Conservation (phyloP, 805 yeast genomes). For the Kluyveromyces lactis region DNA sequence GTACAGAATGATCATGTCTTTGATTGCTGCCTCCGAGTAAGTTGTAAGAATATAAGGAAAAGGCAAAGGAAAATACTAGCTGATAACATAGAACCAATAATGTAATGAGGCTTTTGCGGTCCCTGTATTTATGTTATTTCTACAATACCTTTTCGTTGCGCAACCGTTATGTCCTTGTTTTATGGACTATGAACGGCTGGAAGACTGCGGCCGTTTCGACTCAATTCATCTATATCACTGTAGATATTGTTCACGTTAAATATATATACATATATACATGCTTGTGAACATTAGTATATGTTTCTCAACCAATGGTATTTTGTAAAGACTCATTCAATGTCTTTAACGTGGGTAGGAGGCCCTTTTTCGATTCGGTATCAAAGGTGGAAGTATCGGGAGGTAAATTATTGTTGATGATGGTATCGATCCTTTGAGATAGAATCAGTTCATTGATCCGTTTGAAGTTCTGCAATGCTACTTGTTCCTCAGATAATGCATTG, state of each 20-base stretch:
- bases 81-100: too few relatives aligned
- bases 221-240: neutral
- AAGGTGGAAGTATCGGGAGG: neutral
- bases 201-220: too few relatives aligned
- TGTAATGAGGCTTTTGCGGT: too few relatives aligned
- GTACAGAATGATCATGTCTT: constrained; percentile 91
- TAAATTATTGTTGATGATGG: too few relatives aligned
- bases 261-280: constrained; percentile 7
- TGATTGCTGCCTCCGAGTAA: constrained; percentile 50
- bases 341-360: constrained; percentile 12
- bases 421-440: neutral
- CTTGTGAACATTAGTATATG: neutral
- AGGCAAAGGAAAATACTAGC: too few relatives aligned
- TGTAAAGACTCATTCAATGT: constrained; percentile 8
- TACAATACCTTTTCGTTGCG: too few relatives aligned
- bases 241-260: neutral
- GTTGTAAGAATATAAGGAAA: too few relatives aligned
- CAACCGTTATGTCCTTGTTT: too few relatives aligned
- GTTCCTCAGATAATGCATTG: constrained; percentile 8
- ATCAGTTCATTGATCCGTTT: constrained; percentile 1
- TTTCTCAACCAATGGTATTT: too few relatives aligned
- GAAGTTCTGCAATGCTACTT: constrained; percentile 1
- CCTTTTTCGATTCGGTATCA: constrained; percentile 4
- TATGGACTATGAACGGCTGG: too few relatives aligned
- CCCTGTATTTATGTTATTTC: too few relatives aligned